Conservation (phyloP, 2,329 filamentous ascomycete genomes). For the Calonectria hongkongensis region DNA sequence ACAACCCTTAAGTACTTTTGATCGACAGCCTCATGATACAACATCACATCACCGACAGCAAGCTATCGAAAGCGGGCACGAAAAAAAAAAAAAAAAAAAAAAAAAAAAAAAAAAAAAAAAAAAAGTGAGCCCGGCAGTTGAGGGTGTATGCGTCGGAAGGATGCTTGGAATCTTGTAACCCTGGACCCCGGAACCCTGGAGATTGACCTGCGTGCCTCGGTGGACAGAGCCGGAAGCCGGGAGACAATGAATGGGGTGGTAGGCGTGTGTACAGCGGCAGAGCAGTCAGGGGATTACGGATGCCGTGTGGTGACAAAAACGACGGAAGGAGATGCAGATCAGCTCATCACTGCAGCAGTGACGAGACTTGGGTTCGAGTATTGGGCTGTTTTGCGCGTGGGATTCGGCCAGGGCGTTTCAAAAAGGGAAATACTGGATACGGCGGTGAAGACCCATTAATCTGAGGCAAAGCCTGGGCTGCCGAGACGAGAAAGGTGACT, state of each 20-base stretch:
- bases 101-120: conserved; percentile 20
- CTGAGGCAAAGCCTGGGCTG: conserved; percentile 28
- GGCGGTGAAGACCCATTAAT: conserved; percentile 35
- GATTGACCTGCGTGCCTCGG: conserved; percentile 32
- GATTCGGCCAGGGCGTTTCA: conserved; percentile 19
- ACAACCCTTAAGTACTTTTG: conserved; percentile 13
- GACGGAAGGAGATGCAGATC: conserved; percentile 42
- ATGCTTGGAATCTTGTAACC: conserved; percentile 42
- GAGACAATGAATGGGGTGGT: conserved; percentile 40
- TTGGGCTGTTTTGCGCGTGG: conserved; percentile 22
- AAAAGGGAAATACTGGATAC: conserved; percentile 30
- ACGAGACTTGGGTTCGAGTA: conserved; percentile 36
- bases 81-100: neutral
- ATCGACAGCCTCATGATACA: neutral
- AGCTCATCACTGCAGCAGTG: conserved; percentile 48
- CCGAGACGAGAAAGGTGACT: conserved; percentile 36
- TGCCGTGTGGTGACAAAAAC: conserved; percentile 34
- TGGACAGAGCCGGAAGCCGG: conserved; percentile 29
- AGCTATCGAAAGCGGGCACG: neutral
- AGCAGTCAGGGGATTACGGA: conserved; percentile 41
- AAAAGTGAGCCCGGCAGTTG: conserved; percentile 46
- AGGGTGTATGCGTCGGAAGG: conserved; percentile 41
- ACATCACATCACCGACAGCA: neutral
- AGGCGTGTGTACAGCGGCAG: conserved; percentile 38
- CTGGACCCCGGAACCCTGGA: conserved; percentile 41